Evolutionary conservation across 495 filamentous ascomycete genomes (phyloP), one percentile per base, ranked within the genome.

Genomic region (Tuber calosporum): DNA sequence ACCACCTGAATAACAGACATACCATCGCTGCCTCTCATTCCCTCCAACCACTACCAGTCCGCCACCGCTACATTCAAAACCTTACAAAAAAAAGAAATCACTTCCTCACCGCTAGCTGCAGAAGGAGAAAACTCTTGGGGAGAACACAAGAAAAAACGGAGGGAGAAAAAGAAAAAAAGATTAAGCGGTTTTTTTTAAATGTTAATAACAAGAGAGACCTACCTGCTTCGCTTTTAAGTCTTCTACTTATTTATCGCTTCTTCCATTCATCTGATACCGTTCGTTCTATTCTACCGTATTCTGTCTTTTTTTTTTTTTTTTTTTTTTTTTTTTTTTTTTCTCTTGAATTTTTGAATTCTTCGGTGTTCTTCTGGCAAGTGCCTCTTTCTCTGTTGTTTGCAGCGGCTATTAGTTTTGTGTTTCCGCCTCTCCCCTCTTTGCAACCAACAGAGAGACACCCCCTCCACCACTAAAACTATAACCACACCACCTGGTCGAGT

Each of bases 231-330:
- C 48, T 26, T 58, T 58, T 58, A 58, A 58, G 48, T 30, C 48
- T 58, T 58, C 48, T 58, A 58, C 48, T 58, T 58, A 58, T 58
- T 53, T 22, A 53, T 53, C 45, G n/a, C n/a, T n/a, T 53, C 45
- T 53, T 53, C 45, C 45, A 53, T 53, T 58, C 48, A 58, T 58
- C 48, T 58, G 48, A 30, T 58, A 58, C 48, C 48, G 30, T 26
- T 53, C 26, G 11, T 58, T 58, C 48, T 30, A 58, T 58, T 58
- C 48, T 58, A 2, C 30, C n/a, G n/a, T n/a, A n/a, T n/a, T n/a
- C n/a, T n/a, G n/a, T n/a, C n/a, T n/a, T n/a, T n/a, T n/a, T n/a
- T 58, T 26, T 30, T 30, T 58, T 58, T 58, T 58, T 58, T 30
- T 53, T 22, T 53, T 22, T 26, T 30, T 30, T 39, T 42, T 42